phyloP scores from a whole-genome alignment of 148 eudicot species.

The Rhododendron mucronatum region DNA sequence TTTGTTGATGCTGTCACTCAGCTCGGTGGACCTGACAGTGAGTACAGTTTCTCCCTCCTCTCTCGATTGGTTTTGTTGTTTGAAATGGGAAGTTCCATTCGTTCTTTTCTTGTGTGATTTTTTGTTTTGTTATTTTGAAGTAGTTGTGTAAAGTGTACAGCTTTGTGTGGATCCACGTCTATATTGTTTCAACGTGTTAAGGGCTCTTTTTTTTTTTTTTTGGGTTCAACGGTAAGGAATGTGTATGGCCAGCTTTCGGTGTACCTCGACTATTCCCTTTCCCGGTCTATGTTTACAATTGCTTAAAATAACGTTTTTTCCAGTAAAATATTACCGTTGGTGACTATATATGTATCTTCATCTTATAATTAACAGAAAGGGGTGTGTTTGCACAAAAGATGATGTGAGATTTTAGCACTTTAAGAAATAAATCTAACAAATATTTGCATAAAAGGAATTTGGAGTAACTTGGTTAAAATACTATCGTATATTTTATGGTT shows the following conservation, averaged over 20 bases:
- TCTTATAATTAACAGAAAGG: too few relatives aligned
- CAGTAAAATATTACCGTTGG: too few relatives aligned
- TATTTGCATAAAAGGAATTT: too few relatives aligned
- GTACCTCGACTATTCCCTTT: too few relatives aligned
- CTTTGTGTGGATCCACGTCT: neutral
- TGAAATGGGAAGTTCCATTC: neutral
- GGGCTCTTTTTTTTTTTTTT: neutral
- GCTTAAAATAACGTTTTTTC: too few relatives aligned
- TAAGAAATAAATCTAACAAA: too few relatives aligned
- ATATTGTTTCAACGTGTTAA: neutral
- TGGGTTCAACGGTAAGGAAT: neutral
- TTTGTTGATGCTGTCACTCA: slow-evolving; percentile 53
- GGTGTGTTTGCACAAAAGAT: too few relatives aligned
- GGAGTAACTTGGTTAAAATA: too few relatives aligned
- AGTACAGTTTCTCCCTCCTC: neutral
- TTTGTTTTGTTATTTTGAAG: neutral
- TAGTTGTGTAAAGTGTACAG: neutral
- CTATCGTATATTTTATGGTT: too few relatives aligned
- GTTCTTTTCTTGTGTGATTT: neutral
- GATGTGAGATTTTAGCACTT: too few relatives aligned
- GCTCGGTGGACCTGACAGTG: slow-evolving; percentile 64
- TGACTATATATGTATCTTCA: too few relatives aligned
- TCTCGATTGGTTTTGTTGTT: neutral
- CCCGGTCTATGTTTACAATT: too few relatives aligned
- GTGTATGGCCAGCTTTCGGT: neutral